Evolutionary conservation across 345 rosid species (phyloP), one percentile per base, ranked within the genome.

Genomic region (Euphorbia pulcherrima): DNA sequence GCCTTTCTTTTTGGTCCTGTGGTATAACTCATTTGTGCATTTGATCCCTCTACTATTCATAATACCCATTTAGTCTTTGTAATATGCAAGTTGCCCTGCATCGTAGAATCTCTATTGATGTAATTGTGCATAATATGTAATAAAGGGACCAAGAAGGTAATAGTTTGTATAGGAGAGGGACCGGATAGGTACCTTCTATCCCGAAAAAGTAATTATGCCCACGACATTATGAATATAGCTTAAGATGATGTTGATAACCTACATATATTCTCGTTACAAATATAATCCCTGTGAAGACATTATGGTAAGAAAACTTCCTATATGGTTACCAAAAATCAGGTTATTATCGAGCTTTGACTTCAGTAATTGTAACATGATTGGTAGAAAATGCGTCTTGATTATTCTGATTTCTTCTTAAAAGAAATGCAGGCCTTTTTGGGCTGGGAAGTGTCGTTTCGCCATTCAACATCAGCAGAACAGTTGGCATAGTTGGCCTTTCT

Each of bases 401-500:
- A 17, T 10, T 57, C n/a, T 28, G 24, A 57, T 28, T 28, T 24
- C 62, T 57, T 30, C 37, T 20, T 6, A 56, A 27, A 56, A 27
- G 13, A 20, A 56, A 56, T 27, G 60, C 60, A 27, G 60, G 37
- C 10, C 14, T 35, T 27, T 56, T 12, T 1, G 37, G 60, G 14
- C 28, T 27, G 1, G 60, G 60, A 27, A 56, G 60, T 4, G 60
- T 13, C 6, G 60, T 56, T 56, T 56, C 60, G 6, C 60, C 60
- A 14, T 24, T 56, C 60, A 56, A 27, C 60, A 56, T 56, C 60
- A 56, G 10, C 16, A 56, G n/a, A 5, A 56, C 37, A 56, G 9
- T 56, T 27, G 60, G 60, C 37, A 56, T 56, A n/a, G 30, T 56
- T 1, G 60, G 60, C 14, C 60, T n/a, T 11, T 56, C 60, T 28